These are phyloP conservation scores for Drechslerella coelobrocha DNA, from an alignment of 2,329 filamentous ascomycete species.

Conservation along the genomic window DNA sequence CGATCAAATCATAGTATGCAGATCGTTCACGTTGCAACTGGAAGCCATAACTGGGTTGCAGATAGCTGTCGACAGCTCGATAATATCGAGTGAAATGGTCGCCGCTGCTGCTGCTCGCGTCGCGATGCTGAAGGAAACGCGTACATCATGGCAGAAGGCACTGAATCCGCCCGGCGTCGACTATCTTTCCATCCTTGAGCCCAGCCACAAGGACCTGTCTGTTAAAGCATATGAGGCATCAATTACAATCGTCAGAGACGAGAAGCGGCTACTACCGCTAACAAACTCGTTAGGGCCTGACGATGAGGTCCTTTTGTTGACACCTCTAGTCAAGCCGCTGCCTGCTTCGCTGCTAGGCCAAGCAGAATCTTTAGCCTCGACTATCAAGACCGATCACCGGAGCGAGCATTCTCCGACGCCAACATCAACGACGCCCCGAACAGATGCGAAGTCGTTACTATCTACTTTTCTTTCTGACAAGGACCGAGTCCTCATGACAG, in stretches of 20 bases:
- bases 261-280: slow-evolving; percentile 77
- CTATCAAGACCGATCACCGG: slow-evolving; percentile 33
- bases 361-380: slow-evolving; percentile 26
- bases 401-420: slow-evolving; percentile 62
- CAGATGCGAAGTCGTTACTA: slow-evolving; percentile 32
- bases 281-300: slow-evolving; percentile 59
- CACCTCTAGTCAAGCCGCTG: slow-evolving; percentile 65
- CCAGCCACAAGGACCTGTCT: slow-evolving; percentile 81
- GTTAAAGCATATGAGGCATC: slow-evolving; percentile 88
- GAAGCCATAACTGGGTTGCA: slow-evolving; percentile 75
- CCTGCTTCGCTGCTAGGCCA: slow-evolving; percentile 47
- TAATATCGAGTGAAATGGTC: slow-evolving; percentile 81
- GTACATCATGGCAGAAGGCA: slow-evolving; percentile 89
- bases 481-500: slow-evolving; percentile 75
- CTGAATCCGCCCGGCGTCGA: slow-evolving; percentile 80
- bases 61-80: slow-evolving; percentile 86
- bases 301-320: slow-evolving; percentile 63
- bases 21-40: slow-evolving; percentile 44
- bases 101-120: slow-evolving; percentile 80
- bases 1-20: slow-evolving; percentile 88
- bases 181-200: slow-evolving; percentile 76
- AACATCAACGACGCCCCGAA: slow-evolving; percentile 49
- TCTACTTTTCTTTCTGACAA: slow-evolving; percentile 58
- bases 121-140: slow-evolving; percentile 80
- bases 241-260: slow-evolving; percentile 90